Base-by-base conservation (phyloP, 352 stramenopile genomes). In the Globisporangium yorkense region DNA sequence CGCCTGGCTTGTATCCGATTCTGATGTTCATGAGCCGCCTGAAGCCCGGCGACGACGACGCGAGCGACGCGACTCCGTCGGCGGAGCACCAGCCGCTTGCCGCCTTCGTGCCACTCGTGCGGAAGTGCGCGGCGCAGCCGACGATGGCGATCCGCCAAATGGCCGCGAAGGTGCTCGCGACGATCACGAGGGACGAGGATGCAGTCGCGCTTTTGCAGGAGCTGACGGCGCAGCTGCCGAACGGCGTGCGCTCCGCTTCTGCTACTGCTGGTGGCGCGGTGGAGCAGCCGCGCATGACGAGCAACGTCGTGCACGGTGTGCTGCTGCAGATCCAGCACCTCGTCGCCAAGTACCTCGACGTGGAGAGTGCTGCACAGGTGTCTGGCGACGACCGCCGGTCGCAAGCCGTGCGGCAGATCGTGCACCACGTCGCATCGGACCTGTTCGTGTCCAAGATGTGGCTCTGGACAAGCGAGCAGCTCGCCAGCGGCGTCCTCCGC, bases 131-230 rank as follows among this genome's bases (percentile, higher is more conserved):
- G 13, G 77, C 66, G 40, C 77, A 92, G 43, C 71, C 75, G 5
- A 83, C 83, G n/a, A 84, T 88, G 59, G 70, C 85, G 37, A 86
- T 90, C 40, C 84, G 84, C 18, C 67, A 87, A 31, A 95, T 95
- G 80, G 78, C 86, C 40, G 82, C 82, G 0, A 74, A 84, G 52
- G 86, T 89, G n/a, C 54, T 95, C 29, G 84, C 77, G 0, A 63
- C 79, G 9, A 91, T 95, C 40, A 67, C 89, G 3, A 74, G 67
- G 16, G 70, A 87, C 35, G 66, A 67, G n/a, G 67, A 88, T 48
- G 75, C 76, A n/a, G 55, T 72, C 9, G 55, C n/a, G 1, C 55
- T 89, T 16, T 53, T 89, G 46, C 59, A 51, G 3, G 51, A 47
- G 43, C 65, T 91, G 5, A 73, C 67, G 16, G 47, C 54, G 7